phyloP scores from a whole-genome alignment of 345 rosid genomes.

The Draba incana region DNA sequence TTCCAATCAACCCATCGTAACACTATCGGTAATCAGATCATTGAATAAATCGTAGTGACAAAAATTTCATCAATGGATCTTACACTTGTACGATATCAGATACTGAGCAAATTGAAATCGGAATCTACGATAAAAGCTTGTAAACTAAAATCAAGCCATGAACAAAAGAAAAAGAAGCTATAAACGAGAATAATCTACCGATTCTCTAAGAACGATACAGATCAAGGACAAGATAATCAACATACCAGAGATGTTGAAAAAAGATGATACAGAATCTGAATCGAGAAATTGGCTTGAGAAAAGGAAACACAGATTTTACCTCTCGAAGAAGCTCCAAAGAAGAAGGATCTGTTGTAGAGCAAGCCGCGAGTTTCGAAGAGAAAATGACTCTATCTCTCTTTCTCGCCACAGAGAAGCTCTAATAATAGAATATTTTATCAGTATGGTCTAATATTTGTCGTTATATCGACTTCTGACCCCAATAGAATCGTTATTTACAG shows the following conservation, averaged over 20 bases:
- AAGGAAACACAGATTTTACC: conserved; percentile 11
- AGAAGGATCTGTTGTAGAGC: conserved; percentile 35
- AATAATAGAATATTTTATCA: conserved; percentile 30
- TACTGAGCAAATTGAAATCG: neutral
- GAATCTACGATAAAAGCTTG: neutral
- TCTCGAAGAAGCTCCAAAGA: conserved; percentile 32
- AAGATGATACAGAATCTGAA: conserved; percentile 25
- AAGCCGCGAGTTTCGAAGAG: conserved; percentile 44
- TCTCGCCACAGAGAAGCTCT: conserved; percentile 13
- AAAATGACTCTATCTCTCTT: conserved; percentile 37
- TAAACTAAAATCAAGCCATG: conserved; percentile 1
- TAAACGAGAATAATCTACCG: neutral
- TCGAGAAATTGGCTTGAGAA: conserved; percentile 7
- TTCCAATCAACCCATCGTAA: neutral
- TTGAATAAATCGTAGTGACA: neutral
- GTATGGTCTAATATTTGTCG: neutral
- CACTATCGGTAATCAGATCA: conserved; percentile 1
- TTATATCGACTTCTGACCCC: conserved; percentile 6
- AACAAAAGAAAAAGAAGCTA: conserved; percentile 1
- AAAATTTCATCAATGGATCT: neutral
- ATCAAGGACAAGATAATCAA: neutral
- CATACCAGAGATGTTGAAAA: conserved; percentile 29
- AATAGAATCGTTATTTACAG: neutral
- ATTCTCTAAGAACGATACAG: conserved; percentile 18
- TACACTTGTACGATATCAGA: neutral